phyloP scores from a whole-genome alignment of 2,329 filamentous ascomycete species.

The Periconia digitata region DNA sequence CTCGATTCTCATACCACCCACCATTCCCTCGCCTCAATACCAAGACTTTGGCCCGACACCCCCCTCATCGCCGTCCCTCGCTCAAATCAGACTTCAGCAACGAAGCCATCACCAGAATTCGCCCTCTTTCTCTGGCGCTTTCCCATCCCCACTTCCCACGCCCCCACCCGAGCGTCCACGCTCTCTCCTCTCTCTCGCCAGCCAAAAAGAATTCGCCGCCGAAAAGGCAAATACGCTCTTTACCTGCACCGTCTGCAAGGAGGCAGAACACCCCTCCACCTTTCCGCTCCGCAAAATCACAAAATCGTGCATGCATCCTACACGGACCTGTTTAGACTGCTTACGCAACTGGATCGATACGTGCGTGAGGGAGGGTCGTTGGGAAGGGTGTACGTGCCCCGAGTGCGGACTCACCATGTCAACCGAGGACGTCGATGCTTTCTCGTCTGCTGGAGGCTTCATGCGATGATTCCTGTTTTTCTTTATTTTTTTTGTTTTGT shows the following conservation, averaged over 20 bases:
- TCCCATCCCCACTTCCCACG: not conserved
- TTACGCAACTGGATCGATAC: slow-evolving; percentile 28
- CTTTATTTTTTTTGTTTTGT: not conserved
- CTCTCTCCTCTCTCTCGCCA: not conserved
- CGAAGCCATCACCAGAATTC: not conserved
- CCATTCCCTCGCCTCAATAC: not conserved
- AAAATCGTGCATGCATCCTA: slow-evolving; percentile 29
- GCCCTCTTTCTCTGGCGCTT: not conserved
- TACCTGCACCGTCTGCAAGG: slow-evolving; percentile 33
- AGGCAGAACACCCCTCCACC: slow-evolving; percentile 16
- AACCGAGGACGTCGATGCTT: slow-evolving; percentile 27
- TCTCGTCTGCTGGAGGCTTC: slow-evolving; percentile 17
- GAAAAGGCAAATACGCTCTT: slow-evolving; percentile 13
- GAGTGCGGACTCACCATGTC: slow-evolving; percentile 31
- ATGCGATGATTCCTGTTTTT: slow-evolving; percentile 7
- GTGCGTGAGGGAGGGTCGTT: slow-evolving; percentile 19
- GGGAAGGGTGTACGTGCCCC: slow-evolving; percentile 26
- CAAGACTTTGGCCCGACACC: slow-evolving; percentile 2
- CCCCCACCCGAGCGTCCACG: not conserved
- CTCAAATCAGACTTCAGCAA: not conserved
- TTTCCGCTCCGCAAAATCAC: slow-evolving; percentile 27
- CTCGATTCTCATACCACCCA: not conserved
- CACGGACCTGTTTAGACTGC: slow-evolving; percentile 29
- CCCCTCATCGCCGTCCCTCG: slow-evolving; percentile 1
- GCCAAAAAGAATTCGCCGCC: slow-evolving; percentile 4